Base-by-base conservation (phyloP, 495 filamentous ascomycete species). In the Penicillium flavigenum region DNA sequence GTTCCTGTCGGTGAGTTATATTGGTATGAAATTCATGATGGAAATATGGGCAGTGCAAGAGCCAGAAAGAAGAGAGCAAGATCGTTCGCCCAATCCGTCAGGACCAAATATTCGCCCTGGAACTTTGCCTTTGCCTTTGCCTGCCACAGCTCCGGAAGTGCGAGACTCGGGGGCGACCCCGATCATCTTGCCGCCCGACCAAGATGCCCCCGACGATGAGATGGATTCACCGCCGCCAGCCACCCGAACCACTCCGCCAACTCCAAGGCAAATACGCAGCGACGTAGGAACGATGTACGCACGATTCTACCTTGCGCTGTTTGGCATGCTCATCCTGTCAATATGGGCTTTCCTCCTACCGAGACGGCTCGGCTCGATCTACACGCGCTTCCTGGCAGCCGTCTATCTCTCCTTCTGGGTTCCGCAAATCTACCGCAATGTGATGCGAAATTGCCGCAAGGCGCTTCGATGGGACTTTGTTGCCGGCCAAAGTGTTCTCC, bases 371-470 rank as follows among this genome's bases (percentile, higher is more conserved):
- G 86, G 92, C 32, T 78, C 82, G 4, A 72, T 81, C 34, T 96
- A 93, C 73, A 80, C 87, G 60, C 87, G 91, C 67, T 57, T 74
- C 4, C 64, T 95, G 5, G 72, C 83, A 22, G 83, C 90, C 58
- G 57, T 82, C 58, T 96, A 96, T 61, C 83, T 96, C 31, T 96
- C 92, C 20, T 88, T 96, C 67, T 97, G 93, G 93, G 59, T 83
- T 0, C 94, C 94, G 0, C 94, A 98, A 68, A 92, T 97, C 62
- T 84, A 87, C 62, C 87, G 94, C 44, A 98, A 98, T 72, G 76
- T 91, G 45, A 85, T 89, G 72, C 88, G 94, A 24, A 96, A 96
- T 71, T 95, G 90, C 68, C 89, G 93, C 32, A 89, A 90, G 64
- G 90, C 92, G 2, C 78, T 96, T 5, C 80, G 85, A 5, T 96